Conservation (phyloP, 164 flowering plant genomes). For the Sextonia rubra region DNA sequence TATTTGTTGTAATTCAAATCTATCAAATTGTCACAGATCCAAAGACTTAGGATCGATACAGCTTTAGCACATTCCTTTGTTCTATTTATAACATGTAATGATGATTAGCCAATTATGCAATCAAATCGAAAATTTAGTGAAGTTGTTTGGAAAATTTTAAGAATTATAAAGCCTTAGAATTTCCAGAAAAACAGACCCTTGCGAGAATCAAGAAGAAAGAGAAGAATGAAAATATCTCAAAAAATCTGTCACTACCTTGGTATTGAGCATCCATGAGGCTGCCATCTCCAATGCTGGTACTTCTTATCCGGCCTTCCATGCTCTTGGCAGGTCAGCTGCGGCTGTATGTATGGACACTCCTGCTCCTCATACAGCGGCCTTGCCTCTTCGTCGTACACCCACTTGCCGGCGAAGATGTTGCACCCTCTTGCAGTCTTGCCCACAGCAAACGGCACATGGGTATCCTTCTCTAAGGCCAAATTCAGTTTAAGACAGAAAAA, state of each 20-base stretch:
- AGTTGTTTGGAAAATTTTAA: too few species aligned
- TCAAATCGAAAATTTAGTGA: too few species aligned
- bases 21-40: too few species aligned
- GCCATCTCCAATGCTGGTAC: slow-evolving; percentile 84
- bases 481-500: background rate
- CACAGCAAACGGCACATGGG: slow-evolving; percentile 43
- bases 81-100: too few species aligned
- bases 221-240: too few species aligned
- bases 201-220: too few species aligned
- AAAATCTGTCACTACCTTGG: slow-evolving; percentile 42
- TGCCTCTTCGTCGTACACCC: slow-evolving; percentile 64
- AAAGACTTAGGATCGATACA: too few species aligned
- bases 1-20: too few species aligned
- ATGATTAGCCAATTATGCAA: too few species aligned
- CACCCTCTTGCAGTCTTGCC: slow-evolving; percentile 43
- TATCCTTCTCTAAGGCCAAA: background rate
- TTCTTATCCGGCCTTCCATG: slow-evolving; percentile 80
- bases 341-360: slow-evolving; percentile 90
- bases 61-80: too few species aligned
- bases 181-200: too few species aligned
- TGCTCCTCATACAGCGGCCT: slow-evolving; percentile 64
- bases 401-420: slow-evolving; percentile 63
- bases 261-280: slow-evolving; percentile 70
- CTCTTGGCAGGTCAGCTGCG: slow-evolving; percentile 78
- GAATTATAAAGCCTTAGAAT: too few species aligned